Evolutionary conservation across 1,284 basidiomycete genomes (phyloP), one percentile per base, ranked within the genome.

Genomic region (Cryptococcus deneoformans): DNA sequence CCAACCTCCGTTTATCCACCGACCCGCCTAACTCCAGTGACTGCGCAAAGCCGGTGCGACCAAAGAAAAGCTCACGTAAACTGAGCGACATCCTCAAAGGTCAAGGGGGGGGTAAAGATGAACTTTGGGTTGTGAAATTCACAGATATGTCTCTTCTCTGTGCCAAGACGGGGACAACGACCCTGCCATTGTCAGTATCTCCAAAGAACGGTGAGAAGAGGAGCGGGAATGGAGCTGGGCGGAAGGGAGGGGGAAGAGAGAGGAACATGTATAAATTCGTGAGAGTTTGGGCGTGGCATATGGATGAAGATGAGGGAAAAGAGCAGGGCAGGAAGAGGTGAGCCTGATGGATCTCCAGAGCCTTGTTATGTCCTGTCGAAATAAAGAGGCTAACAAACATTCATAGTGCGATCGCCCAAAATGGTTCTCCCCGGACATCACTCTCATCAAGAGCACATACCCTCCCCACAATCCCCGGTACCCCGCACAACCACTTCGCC

Each of bases 81-180:
- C 78, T 95, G 44, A 92, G 88, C 68, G 92, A 94, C 66, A 72
- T 80, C 12, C 60, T 78, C 64, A 68, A 82, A 61, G 63, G 67
- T 37, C 46, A 64, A 8, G 12, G 43, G 6, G 74, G 64, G 11
- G 84, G 87, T 43, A 87, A 87, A 80, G 88, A 87, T 70, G 94
- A 98, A 67, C 72, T 93, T 51, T 99, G 95, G 95, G 81, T 95
- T 54, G 89, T 99, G 68, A 71, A 52, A 61, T 98, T 99, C 80
- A 93, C 93, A 55, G 95, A 99, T 72, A 94, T 99, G 47, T 88
- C 93, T 10, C 79, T 99, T 46, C 84, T 92, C 52, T 98, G 94
- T 75, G 91, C 94, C 70, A 83, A 90, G 53, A 88, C 86, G 1
- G 95, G 95, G 9, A 88, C 87, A 8, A 99, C 95, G 0, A 88